Evolutionary conservation across 306 rosid species (phyloP), one percentile per base, ranked within the genome.

Genomic region (Cucurbita moschata): DNA sequence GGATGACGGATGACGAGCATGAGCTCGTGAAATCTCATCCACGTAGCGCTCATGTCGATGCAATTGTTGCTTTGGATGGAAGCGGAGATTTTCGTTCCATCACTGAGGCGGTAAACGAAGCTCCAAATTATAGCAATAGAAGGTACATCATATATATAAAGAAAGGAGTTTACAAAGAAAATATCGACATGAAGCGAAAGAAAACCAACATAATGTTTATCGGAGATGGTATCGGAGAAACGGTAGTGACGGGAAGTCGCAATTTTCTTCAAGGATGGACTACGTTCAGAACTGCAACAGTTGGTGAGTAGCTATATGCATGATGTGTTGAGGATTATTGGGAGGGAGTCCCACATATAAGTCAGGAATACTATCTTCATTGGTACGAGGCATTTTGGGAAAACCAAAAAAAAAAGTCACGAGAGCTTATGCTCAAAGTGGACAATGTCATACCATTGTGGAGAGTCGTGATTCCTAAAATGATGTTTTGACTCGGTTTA

Each of bases 181-280:
- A 94, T 42, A 68, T 94, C 0, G 96, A 94, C 12, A 79, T 90
- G 96, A 87, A 90, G 87, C 88, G 72, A 84, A 94, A 84, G 77
- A 94, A 87, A 84, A 89, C 92, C 68, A 88, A 94, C 58, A 89
- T 94, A 12, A 86, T 94, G 90, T 76, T 94, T 5, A 77, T 90
- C 0, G 97, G 98, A 5, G 98, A 89, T 69, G 98, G 97, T 9
- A 90, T 90, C 68, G 95, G 98, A 72, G 53, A 76, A 77, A 94
- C 98, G 21, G 80, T 94, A 15, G 43, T 94, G 51, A 89, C 96
- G 0, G 82, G 88, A 77, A 81, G 83, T 71, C 76, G 97, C 12
- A 89, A 83, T 82, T 94, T 94, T 90, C 81, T 89, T 90, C 97
- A 94, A 73, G 98, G 97, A 59, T 94, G 97, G 98, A 94, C 98